Evolutionary conservation across 2,329 filamentous ascomycete species (phyloP), one percentile per base, ranked within the genome.

Genomic region (Fusarium sp.): DNA sequence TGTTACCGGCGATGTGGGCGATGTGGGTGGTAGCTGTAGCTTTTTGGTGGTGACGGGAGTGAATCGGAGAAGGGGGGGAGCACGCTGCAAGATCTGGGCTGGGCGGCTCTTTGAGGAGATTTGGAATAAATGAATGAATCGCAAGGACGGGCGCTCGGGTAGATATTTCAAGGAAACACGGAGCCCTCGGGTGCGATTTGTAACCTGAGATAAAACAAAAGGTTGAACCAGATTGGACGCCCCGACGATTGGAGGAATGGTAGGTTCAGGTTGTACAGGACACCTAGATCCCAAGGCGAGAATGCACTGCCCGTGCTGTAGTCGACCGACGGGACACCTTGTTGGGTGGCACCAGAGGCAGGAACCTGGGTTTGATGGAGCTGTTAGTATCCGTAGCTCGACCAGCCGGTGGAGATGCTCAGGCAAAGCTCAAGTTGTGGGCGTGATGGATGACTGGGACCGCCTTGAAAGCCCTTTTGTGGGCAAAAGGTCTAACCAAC

Each of bases 1-100:
- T 63, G 72, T 62, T 69, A 68, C 69, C 72, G 73, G 64, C 65
- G 67, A 73, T 64, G 70, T 74, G 72, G 68, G 57, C 22, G 65
- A 67, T 52, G 64, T 56, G 43, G 52, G 48, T 69, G 58, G 48
- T 22, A 24, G 52, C 48, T 33, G 54, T 54, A 33, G 37, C 60
- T 65, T 59, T 67, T 43, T 60, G 61, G 27, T 41, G 43, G 41
- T 54, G 33, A 37, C 35, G 35, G 35, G 35, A 50, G 27, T 58
- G 54, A 33, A 52, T 24, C 45, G 31, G 29, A 13, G 59, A 62
- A 31, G 39, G 52, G 24, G 50, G 29, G 29, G 9, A 29, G 48
- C 48, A 29, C 52, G 20, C 11, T 60, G 57, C 57, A 29, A 60
- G 57, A 60, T 60, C 57, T 60, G 37, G 14, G 48, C 57, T 60